Percentiles rank a stretch among this genome's conserved stretches.
Evolutionary conservation across 2,329 filamentous ascomycete species (phyloP).

Genomic region (Ophiostoma sp.): DNA sequence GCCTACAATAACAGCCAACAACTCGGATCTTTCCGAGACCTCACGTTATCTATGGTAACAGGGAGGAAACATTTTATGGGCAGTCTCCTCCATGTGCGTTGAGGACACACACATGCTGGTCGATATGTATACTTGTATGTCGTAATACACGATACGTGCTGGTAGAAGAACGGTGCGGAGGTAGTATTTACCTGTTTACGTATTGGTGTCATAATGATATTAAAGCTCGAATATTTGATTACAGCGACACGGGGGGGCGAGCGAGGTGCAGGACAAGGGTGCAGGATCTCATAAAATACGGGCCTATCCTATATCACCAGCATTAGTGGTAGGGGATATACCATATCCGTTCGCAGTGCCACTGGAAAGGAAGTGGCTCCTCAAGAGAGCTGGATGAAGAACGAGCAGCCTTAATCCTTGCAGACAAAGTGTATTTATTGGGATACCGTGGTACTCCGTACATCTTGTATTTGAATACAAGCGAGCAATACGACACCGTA

Average conservation of each 20-base stretch:
- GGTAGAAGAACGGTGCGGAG: background rate
- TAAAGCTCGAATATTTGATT: background rate
- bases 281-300: background rate
- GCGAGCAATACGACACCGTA: background rate
- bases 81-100: background rate
- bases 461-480: background rate
- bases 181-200: background rate
- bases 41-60: background rate
- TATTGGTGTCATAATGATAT: slow-evolving; percentile 3
- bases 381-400: background rate
- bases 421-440: background rate
- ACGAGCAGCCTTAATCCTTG: background rate
- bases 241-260: background rate
- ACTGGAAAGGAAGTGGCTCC: background rate
- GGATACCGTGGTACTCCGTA: background rate
- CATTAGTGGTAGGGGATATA: background rate
- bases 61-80: background rate
- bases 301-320: background rate
- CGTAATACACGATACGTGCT: background rate
- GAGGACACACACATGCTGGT: too few relatives aligned
- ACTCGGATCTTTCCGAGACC: slow-evolving; percentile 4
- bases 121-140: too few relatives aligned
- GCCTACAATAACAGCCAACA: background rate
- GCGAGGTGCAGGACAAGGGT: slow-evolving; percentile 1
- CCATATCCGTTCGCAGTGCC: background rate